A percentile compares a stretch with the other conserved stretches of the same genome.
Conservation (phyloP, 2,329 filamentous ascomycete genomes). For the Cercospora sp. region DNA sequence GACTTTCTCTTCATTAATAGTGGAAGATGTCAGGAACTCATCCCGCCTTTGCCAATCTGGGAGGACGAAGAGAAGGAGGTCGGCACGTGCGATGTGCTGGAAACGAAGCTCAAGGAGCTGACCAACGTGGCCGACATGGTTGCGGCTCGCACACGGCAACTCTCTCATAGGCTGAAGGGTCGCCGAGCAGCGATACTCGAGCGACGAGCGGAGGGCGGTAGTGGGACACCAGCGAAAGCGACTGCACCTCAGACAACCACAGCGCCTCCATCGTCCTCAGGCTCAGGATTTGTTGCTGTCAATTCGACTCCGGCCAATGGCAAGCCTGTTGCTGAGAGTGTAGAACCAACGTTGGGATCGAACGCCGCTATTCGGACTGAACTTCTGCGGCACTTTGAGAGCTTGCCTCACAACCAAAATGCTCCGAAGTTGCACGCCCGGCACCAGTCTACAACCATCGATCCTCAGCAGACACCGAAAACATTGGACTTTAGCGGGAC, state of each 20-base stretch:
- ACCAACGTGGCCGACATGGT: conserved; percentile 76
- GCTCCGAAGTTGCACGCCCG: conserved; percentile 29
- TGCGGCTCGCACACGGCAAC: conserved; percentile 69
- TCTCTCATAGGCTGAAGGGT: conserved; percentile 77
- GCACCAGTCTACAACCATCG: conserved; percentile 25
- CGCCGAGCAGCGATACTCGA: conserved; percentile 71
- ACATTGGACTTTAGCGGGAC: conserved; percentile 2
- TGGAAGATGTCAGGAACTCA: conserved; percentile 78
- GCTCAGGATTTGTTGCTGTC: conserved; percentile 58
- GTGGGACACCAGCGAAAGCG: conserved; percentile 40
- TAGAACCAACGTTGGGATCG: conserved; percentile 37
- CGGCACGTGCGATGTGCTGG: conserved; percentile 78
- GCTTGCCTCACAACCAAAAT: conserved; percentile 54
- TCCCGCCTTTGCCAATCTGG: conserved; percentile 75
- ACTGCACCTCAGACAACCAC: conserved; percentile 35
- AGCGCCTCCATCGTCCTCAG: conserved; percentile 31
- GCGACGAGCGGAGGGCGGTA: conserved; percentile 52
- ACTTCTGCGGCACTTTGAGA: conserved; percentile 63
- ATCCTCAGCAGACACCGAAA: conserved; percentile 4
- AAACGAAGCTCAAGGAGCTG: conserved; percentile 72
- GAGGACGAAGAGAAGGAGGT: conserved; percentile 86
- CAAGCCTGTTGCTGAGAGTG: conserved; percentile 35
- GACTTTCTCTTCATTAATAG: conserved; percentile 83
- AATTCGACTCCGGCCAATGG: conserved; percentile 45
- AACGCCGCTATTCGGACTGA: conserved; percentile 60